Evolutionary conservation across 78 protist genomes (phyloP).

Genomic region (Goniomonas avonlea): DNA sequence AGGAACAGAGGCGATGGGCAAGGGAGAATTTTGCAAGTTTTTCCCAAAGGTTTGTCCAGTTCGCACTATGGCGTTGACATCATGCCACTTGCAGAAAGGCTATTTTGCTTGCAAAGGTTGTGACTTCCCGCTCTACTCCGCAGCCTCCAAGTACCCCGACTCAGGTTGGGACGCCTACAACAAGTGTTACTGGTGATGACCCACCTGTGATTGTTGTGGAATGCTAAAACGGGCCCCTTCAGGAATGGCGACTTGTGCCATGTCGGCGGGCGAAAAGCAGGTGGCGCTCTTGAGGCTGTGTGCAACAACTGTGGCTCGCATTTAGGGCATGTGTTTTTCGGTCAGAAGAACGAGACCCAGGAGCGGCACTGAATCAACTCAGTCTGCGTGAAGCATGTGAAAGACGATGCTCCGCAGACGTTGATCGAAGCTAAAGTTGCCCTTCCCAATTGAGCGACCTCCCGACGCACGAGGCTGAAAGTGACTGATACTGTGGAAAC

Average conservation of each 20-base stretch:
- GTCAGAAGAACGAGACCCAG: background rate
- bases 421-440: too few relatives aligned
- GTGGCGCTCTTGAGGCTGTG: background rate
- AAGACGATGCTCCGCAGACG: too few relatives aligned
- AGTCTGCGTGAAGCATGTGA: background rate
- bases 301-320: conserved; percentile 10
- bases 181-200: too few relatives aligned
- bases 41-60: too few relatives aligned
- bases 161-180: conserved; percentile 1
- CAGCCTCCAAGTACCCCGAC: background rate
- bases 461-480: too few relatives aligned
- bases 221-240: too few relatives aligned
- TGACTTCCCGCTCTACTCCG: background rate
- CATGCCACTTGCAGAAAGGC: too few relatives aligned
- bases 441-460: too few relatives aligned
- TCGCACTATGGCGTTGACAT: too few relatives aligned
- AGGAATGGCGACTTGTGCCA: background rate
- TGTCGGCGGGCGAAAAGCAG: background rate
- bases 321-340: background rate
- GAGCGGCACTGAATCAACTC: conserved; percentile 15
- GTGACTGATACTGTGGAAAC: too few relatives aligned
- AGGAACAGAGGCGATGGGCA: background rate
- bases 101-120: background rate
- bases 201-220: too few relatives aligned
- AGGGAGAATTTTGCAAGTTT: background rate